Evolutionary conservation across 2,329 filamentous ascomycete genomes (phyloP), one percentile per base, ranked within the genome.

Genomic region (Aspergillus luchuensis): DNA sequence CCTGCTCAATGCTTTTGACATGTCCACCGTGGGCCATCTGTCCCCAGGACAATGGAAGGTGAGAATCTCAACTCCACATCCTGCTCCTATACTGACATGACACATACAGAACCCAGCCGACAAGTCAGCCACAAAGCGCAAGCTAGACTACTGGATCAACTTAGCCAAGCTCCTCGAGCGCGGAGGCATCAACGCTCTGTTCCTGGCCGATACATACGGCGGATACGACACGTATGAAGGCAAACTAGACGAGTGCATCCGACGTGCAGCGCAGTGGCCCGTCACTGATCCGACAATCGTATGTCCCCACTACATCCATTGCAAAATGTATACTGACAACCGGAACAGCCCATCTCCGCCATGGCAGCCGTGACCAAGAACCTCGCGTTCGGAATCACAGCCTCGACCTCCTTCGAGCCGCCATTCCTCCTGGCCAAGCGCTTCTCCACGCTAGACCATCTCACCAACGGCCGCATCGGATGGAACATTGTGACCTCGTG

Each of bases 361-460:
- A 89, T 89, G 87, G 87, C 86, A 3, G 85, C 86, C 0, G 86
- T 87, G 30, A 89, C 87, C 0, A 88, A 86, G 73, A 86, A 87
- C 54, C 76, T 89, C 2, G 78, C 81, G 0, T 89, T 89, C 64
- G 87, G 81, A 1, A 86, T 89, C 61, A 89, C 86, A 0, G 84
- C 85, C 0, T 86, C 84, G 0, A 88, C 86, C 2, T 84, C 84
- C 0, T 89, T 87, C 59, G 85, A 88, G 62, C 83, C 84, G 0
- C 86, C 86, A 0, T 89, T 87, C 60, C 71, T 87, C 1, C 74
- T 89, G 0, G 87, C 86, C 0, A 87, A 87, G 69, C 77, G 85
- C 0, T 87, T 89, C 57, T 87, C 84, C 0, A 87, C 84, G 0
- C 71, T 89, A 0, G 86, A 89, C 60, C 86, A 89, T 69, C 76